Evolutionary conservation across 2,329 filamentous ascomycete species (phyloP).

Genomic region (Malbranchea cinnamomea): DNA sequence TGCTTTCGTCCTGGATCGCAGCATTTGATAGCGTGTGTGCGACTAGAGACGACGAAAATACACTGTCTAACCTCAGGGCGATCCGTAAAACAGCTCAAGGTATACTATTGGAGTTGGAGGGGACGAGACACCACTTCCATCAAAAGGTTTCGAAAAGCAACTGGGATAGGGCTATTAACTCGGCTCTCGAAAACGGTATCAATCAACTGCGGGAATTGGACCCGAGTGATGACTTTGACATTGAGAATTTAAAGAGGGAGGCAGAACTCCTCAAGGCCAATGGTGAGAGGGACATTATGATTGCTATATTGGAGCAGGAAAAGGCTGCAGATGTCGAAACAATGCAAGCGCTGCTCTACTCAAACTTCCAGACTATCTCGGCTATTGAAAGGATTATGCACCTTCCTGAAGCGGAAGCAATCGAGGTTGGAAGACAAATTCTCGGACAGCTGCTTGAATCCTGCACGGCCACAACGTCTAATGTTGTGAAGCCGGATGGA

Average conservation of each 20-base stretch:
- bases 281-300: slow-evolving; percentile 65
- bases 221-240: slow-evolving; percentile 49
- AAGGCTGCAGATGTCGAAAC: slow-evolving; percentile 62
- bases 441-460: slow-evolving; percentile 64
- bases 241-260: slow-evolving; percentile 60
- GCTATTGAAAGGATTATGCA: slow-evolving; percentile 67
- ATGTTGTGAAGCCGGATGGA: slow-evolving; percentile 84
- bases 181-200: slow-evolving; percentile 72
- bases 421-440: slow-evolving; percentile 61
- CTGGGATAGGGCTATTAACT: slow-evolving; percentile 80
- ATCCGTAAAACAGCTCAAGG: slow-evolving; percentile 83
- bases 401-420: slow-evolving; percentile 71
- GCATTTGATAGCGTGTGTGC: slow-evolving; percentile 78
- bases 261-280: slow-evolving; percentile 72
- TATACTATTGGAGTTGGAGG: slow-evolving; percentile 76
- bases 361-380: slow-evolving; percentile 81
- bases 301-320: slow-evolving; percentile 69
- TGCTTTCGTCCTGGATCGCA: slow-evolving; percentile 84
- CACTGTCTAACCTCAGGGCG: slow-evolving; percentile 50
- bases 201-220: slow-evolving; percentile 62
- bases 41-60: slow-evolving; percentile 49
- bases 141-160: slow-evolving; percentile 64
- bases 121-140: slow-evolving; percentile 79
- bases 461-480: slow-evolving; percentile 58
- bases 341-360: slow-evolving; percentile 69